Evolutionary conservation across 345 rosid species (phyloP).

Genomic region (sweet orange (Citrus sinensis)): DVS_A1.0 CM039169.1:3376001-3376500

Average conservation of each 20-base stretch:
- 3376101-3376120: too few species aligned
- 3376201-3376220: too few species aligned
- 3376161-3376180: too few species aligned
- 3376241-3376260: background rate
- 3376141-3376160: too few species aligned
- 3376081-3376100: too few species aligned
- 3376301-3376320: conserved; percentile 1
- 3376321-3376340: conserved; percentile 4
- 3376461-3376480: background rate
- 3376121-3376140: too few species aligned
- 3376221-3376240: background rate
- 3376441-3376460: background rate
- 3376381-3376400: conserved; percentile 1
- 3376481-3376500: conserved; percentile 12
- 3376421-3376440: conserved; percentile 1
- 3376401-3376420: background rate
- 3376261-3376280: background rate
- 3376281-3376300: too few species aligned
- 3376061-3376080: background rate
- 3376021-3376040: background rate
- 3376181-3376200: too few species aligned
- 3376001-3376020: background rate
- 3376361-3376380: background rate
- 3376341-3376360: conserved; percentile 4
- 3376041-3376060: background rate